Evolutionary conservation across 805 yeast genomes (phyloP), one percentile per base, ranked within the genome.

Genomic region (Scheffersomyces spartinae): DNA sequence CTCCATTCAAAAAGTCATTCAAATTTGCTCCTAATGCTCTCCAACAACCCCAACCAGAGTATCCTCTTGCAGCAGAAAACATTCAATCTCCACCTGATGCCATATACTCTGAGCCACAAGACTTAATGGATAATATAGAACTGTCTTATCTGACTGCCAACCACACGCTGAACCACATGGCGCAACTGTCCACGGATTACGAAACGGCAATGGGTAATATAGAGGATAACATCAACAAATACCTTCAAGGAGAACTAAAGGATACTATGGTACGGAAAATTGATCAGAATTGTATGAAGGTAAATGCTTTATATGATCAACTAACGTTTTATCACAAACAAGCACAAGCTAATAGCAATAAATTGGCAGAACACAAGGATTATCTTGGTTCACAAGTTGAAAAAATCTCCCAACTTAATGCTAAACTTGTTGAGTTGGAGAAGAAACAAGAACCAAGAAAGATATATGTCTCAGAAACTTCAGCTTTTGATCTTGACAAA

Each of bases 271-370:
- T n/a, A n/a, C n/a, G n/a, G n/a, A n/a, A n/a, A n/a, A n/a, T n/a
- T n/a, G n/a, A n/a, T n/a, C n/a, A n/a, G n/a, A n/a, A n/a, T n/a
- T n/a, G n/a, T n/a, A n/a, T n/a, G 13, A 55, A 52, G 20, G 35
- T 52, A 6, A 38, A 37, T 11, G 51, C 51, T 1, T 38, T 60
- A 7, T 40, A 45, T 24, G 30, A 40, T 2, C 65, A 60, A 31
- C 39, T 60, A 9, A 33, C 18, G 13, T 55, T 51, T 26, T 64
- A 58, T 30, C 37, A 43, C 27, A 43, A 34, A 9, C 62, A 53
- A 31, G 65, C 65, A 1, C 22, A 28, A 10, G 60, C 55, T 6
- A 60, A 60, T 35, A 40, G 48, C 10, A 39, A 32, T 5, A 51
- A 43, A 17, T 43, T 60, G 13, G 51, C 39, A 7, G 36, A 33